Percentiles rank a stretch among this genome's conserved stretches.
phyloP scores from a whole-genome alignment of 495 filamentous ascomycete species.

The Trichocladium antarcticum region DNA sequence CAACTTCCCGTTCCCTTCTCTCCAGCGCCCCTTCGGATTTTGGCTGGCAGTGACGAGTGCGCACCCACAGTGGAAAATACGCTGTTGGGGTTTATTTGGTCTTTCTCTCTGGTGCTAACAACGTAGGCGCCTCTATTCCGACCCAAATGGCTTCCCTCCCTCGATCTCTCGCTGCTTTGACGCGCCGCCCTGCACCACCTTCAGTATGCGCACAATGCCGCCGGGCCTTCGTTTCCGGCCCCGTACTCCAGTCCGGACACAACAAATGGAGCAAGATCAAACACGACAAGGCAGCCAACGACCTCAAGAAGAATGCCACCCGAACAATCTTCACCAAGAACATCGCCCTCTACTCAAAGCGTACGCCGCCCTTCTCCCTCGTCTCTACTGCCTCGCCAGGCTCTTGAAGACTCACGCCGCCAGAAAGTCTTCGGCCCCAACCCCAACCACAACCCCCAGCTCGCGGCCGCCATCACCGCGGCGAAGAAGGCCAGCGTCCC shows the following conservation, averaged over 20 bases:
- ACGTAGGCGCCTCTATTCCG: neutral
- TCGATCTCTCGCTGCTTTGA: conserved; percentile 7
- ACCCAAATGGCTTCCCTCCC: conserved; percentile 16
- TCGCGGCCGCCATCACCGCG: conserved; percentile 56
- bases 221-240: conserved; percentile 43
- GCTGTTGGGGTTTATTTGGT: neutral
- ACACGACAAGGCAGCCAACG: conserved; percentile 80
- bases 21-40: neutral
- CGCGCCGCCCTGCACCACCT: neutral
- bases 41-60: too few relatives aligned
- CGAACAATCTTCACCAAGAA: conserved; percentile 38
- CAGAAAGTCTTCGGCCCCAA: conserved; percentile 53
- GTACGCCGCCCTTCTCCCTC: conserved; percentile 27
- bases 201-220: conserved; percentile 36
- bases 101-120: neutral
- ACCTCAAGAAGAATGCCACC: conserved; percentile 45
- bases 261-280: conserved; percentile 91
- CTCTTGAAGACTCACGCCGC: conserved; percentile 13
- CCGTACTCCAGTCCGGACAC: conserved; percentile 54
- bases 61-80: too few relatives aligned
- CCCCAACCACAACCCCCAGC: conserved; percentile 57
- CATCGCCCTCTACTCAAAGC: conserved; percentile 42
- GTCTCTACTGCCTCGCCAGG: neutral
- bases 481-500: conserved; percentile 83
- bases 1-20: neutral